A percentile compares a stretch with the other conserved stretches of the same genome.
Evolutionary conservation across 2,329 filamentous ascomycete species (phyloP).

Genomic region (Thielaviopsis populi): DNA sequence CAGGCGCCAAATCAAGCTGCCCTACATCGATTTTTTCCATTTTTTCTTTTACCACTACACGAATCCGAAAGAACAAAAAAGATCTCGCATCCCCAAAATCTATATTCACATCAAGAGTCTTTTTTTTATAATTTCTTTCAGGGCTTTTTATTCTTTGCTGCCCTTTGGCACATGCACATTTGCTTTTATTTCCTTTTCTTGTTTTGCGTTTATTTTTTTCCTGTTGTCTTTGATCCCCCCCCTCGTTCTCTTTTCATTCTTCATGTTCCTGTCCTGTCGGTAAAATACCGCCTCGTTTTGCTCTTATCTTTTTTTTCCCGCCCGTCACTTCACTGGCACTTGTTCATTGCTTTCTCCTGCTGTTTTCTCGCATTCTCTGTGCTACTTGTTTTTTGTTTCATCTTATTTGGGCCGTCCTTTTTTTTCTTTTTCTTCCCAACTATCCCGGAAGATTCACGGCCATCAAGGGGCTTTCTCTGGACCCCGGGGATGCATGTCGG

Average conservation of each 20-base stretch:
- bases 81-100: constrained; percentile 3
- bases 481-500: background rate
- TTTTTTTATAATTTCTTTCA: background rate
- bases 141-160: constrained; percentile 2
- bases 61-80: background rate
- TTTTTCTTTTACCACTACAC: constrained; percentile 6
- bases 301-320: constrained; percentile 8
- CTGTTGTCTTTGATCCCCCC: background rate
- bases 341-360: background rate
- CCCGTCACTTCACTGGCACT: constrained; percentile 1
- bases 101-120: background rate
- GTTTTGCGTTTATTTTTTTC: background rate
- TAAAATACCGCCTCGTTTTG: background rate
- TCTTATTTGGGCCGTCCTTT: background rate
- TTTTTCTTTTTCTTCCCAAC: background rate
- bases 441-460: background rate
- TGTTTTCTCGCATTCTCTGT: background rate
- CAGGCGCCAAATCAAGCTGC: background rate
- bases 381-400: background rate
- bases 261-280: background rate
- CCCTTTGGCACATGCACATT: constrained; percentile 2
- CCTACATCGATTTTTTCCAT: background rate
- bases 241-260: background rate
- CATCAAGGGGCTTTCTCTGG: background rate
- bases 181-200: constrained; percentile 3